These are phyloP conservation scores for Peziza echinospora DNA, from an alignment of 495 filamentous ascomycete genomes.

Conservation along the genomic window DNA sequence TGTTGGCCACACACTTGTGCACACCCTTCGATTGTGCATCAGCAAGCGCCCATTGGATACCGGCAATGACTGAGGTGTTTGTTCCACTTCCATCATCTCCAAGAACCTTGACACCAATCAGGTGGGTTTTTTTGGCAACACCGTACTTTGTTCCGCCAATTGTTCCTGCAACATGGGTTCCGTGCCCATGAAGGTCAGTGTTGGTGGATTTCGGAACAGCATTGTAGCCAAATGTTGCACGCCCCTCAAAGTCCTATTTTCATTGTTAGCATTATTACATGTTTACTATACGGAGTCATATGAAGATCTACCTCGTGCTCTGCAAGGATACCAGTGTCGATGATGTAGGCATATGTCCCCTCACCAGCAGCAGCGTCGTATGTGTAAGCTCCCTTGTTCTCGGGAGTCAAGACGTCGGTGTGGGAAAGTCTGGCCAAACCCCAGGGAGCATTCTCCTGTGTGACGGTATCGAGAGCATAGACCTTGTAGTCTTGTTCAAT, in stretches of 20 bases:
- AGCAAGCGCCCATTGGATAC: slow-evolving; percentile 3
- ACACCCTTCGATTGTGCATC: slow-evolving; percentile 1
- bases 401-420: slow-evolving; percentile 62
- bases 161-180: slow-evolving; percentile 43
- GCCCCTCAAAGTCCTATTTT: slow-evolving; percentile 33
- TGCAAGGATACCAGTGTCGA: slow-evolving; percentile 97
- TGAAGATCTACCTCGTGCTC: too few species aligned
- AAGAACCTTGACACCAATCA: slow-evolving; percentile 42
- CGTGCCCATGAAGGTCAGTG: slow-evolving; percentile 36
- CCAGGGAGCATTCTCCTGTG: slow-evolving; percentile 85
- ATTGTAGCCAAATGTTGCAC: slow-evolving; percentile 33
- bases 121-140: slow-evolving; percentile 38
- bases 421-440: slow-evolving; percentile 95
- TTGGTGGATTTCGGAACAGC: slow-evolving; percentile 21
- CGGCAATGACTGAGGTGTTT: slow-evolving; percentile 6
- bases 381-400: slow-evolving; percentile 93
- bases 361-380: slow-evolving; percentile 80
- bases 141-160: slow-evolving; percentile 39
- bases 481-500: slow-evolving; percentile 88
- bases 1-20: background rate
- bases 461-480: slow-evolving; percentile 41
- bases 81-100: background rate
- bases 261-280: too few species aligned
- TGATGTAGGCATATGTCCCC: slow-evolving; percentile 96
- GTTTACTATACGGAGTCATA: too few species aligned